Conservation (phyloP, 495 filamentous ascomycete genomes). For the Penicillium lividum region DNA sequence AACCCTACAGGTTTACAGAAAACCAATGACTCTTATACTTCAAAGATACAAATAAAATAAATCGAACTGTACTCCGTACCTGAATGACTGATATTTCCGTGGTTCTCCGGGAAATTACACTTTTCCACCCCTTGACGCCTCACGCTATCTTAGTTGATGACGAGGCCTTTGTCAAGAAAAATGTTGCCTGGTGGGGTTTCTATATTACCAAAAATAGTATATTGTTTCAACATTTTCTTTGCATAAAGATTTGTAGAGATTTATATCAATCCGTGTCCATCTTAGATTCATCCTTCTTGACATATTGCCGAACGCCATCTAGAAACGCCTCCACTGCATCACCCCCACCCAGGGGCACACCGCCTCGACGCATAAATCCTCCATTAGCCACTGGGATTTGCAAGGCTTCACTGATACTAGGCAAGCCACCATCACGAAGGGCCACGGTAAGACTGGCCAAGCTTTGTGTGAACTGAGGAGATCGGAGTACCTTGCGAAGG, state of each 20-base stretch:
- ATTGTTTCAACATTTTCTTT: background rate
- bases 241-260: background rate
- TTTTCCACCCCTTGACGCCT: conserved; percentile 1
- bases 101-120: conserved; percentile 5
- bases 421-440: conserved; percentile 87
- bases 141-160: conserved; percentile 15
- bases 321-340: conserved; percentile 91
- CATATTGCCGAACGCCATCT: conserved; percentile 76
- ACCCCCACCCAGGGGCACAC: conserved; percentile 81
- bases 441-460: conserved; percentile 81
- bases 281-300: conserved; percentile 46
- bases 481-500: conserved; percentile 78
- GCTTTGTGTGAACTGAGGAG: conserved; percentile 89
- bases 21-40: no score
- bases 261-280: conserved; percentile 52
- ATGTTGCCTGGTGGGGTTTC: conserved; percentile 26
- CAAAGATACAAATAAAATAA: no score
- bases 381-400: conserved; percentile 77
- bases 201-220: conserved; percentile 28
- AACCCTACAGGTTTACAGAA: no score
- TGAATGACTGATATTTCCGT: background rate
- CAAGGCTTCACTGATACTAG: conserved; percentile 84
- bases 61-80: no score
- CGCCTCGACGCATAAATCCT: conserved; percentile 69
- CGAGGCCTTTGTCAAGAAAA: conserved; percentile 18